Evolutionary conservation across 1,284 basidiomycete genomes (phyloP), one percentile per base, ranked within the genome.

Genomic region (Marasmius sp.): DNA sequence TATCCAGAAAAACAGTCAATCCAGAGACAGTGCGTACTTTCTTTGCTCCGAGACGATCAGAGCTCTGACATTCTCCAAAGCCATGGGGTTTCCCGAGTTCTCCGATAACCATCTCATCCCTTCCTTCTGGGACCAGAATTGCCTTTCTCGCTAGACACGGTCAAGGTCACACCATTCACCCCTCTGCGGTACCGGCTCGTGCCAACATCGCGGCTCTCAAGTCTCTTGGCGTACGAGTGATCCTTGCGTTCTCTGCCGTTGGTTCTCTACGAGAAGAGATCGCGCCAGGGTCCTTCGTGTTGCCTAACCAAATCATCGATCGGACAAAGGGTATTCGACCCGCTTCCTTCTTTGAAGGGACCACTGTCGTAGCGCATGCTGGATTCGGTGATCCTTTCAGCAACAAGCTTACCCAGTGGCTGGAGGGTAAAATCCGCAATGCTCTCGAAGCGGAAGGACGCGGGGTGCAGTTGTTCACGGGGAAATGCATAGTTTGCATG

Each of bases 121-220:
- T 97, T 27, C 89, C 92, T 1, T 88, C 88, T 0, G 93, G 94
- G 33, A 82, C 84, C 4, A 85, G 84, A 54, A 79, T 98, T 67
- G 97, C 97, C 48, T 98, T 99, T 80, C 79, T 99, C 58, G 92
- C 97, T 0, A 87, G 97, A 11, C 97, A 98, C 73, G 96, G 96
- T 16, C 72, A 79, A 18, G 81, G 85, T 1, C 97, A 99, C 79
- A 84, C 79, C 60, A 80, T 89, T 69, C 75, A 84, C 18, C 95
- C 95, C 2, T 90, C 92, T 12, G 76, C 84, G 50, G 91, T 98
- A 1, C 95, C 95, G 45, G 78, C 82, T 1, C 88, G 93, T 57
- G 97, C 96, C 66, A 98, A 99, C 82, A 96, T 98, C 72, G 92
- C 96, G 14, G 96, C 96, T 0, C 84, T 98, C 68, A 98, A 98